phyloP scores from a whole-genome alignment of 805 yeast species.

The Kuraishia molischiana region DNA sequence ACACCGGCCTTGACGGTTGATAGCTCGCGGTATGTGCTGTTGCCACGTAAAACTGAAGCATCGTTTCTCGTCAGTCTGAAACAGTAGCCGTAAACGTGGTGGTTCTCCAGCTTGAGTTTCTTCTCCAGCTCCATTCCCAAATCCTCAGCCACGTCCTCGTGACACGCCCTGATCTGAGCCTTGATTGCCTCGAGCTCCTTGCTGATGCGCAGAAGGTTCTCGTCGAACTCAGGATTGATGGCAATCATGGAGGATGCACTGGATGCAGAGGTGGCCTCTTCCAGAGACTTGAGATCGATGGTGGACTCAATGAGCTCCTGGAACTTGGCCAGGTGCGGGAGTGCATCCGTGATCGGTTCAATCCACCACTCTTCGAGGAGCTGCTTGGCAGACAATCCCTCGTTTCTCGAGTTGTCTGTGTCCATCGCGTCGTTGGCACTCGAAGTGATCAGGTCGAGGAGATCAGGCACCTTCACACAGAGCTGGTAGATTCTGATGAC shows the following conservation, averaged over 20 bases:
- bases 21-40: conserved; percentile 58
- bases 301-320: conserved; percentile 90
- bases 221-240: conserved; percentile 86
- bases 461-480: conserved; percentile 58
- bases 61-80: conserved; percentile 87
- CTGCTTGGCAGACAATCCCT: conserved; percentile 13
- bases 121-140: conserved; percentile 77
- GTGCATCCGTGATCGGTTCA: conserved; percentile 38
- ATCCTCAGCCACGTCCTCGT: conserved; percentile 59
- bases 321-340: conserved; percentile 48
- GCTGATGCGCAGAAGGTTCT: conserved; percentile 53
- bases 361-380: conserved; percentile 47
- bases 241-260: conserved; percentile 33
- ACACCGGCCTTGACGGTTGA: conserved; percentile 95
- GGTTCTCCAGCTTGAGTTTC: conserved; percentile 82
- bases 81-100: conserved; percentile 89
- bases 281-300: conserved; percentile 76
- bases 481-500: conserved; percentile 84
- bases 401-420: conserved; percentile 5
- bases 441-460: conserved; percentile 40
- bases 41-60: conserved; percentile 65
- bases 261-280: conserved; percentile 53
- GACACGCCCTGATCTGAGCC: conserved; percentile 47
- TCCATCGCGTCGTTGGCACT: conserved; percentile 16
- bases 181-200: conserved; percentile 44